Evolutionary conservation across 306 rosid species (phyloP).

Genomic region (Luffa aegyptiaca): DNA sequence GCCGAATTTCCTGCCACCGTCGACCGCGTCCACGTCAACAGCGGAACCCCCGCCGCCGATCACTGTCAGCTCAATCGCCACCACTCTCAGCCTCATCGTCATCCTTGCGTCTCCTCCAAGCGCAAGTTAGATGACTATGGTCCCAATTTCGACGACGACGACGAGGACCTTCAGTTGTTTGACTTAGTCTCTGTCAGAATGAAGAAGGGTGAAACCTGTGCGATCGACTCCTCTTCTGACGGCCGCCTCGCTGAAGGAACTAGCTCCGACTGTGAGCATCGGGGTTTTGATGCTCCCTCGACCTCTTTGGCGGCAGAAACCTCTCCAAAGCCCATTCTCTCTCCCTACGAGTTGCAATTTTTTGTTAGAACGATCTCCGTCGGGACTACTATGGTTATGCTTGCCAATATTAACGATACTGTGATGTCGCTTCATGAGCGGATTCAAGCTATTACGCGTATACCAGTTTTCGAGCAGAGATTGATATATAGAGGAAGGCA

Average conservation of each 20-base stretch:
- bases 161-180: constrained; percentile 19
- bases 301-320: constrained; percentile 11
- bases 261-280: constrained; percentile 10
- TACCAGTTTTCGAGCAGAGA: constrained; percentile 47
- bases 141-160: constrained; percentile 33
- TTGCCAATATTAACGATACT: constrained; percentile 31
- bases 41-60: constrained; percentile 16
- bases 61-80: constrained; percentile 8
- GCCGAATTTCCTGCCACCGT: constrained; percentile 35
- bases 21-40: constrained; percentile 37
- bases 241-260: constrained; percentile 1
- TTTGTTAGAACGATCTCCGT: constrained; percentile 46
- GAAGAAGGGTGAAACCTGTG: constrained; percentile 50
- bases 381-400: constrained; percentile 45
- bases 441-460: constrained; percentile 24
- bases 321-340: constrained; percentile 11
- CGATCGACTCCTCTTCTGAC: constrained; percentile 27
- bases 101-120: constrained; percentile 36
- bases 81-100: constrained; percentile 20
- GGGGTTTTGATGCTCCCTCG: constrained; percentile 26
- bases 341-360: constrained; percentile 35
- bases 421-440: constrained; percentile 39
- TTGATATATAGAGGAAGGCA: constrained; percentile 48
- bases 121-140: constrained; percentile 65
- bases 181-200: constrained; percentile 56